Base-by-base conservation (phyloP, 148 eudicot species). In the Tetragonia tetragonoides region DNA sequence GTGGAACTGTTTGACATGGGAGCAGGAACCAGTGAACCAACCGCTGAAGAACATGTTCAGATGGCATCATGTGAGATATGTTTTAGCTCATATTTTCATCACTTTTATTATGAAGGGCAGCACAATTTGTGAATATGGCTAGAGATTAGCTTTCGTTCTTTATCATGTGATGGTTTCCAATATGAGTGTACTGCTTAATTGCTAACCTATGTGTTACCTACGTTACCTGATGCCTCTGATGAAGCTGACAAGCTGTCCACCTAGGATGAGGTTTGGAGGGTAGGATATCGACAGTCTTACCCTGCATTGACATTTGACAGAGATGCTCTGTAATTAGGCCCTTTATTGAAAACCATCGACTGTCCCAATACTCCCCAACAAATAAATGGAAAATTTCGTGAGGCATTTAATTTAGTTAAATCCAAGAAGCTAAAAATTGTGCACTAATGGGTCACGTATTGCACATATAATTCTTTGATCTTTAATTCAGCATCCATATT, bases 1-100 rank as follows among this genome's bases (percentile, higher is more conserved):
- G 91, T 89, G 72, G 99, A 96, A 86, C 90, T 96, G 69, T 96
- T 93, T 81, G 99, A 96, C 79, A 86, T 84, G 90, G 99, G 95
- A 77, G 90, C 90, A 53, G 98, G 99, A 79, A 80, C 85, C 79
- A 89, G 92, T 86, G 99, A 91, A 71, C 97, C 97, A 47, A 88
- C 84, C 64, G 98, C 90, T 73, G 98, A 93, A 74, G 98, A 93
- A 21, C 89, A 91, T 75, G 84, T 93, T 78, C 90, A 88, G 83
- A 68, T 93, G 82, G 99, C 99, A 70, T 96, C 99, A 86, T 82
- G 99, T 93, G 86, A 87, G 87, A 70, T 73, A 70, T 72, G 40
- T 77, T 49, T 69, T 68, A 49, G 57, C 80, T 77, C 63, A 5
- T 63, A 37, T 47, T 11, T 77, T 51, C 66, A 24, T 28, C 28